Percentiles rank a stretch among this genome's conserved stretches.
phyloP scores from a whole-genome alignment of 2,329 filamentous ascomycete genomes.

The Trichoderma brevicompactum region DNA sequence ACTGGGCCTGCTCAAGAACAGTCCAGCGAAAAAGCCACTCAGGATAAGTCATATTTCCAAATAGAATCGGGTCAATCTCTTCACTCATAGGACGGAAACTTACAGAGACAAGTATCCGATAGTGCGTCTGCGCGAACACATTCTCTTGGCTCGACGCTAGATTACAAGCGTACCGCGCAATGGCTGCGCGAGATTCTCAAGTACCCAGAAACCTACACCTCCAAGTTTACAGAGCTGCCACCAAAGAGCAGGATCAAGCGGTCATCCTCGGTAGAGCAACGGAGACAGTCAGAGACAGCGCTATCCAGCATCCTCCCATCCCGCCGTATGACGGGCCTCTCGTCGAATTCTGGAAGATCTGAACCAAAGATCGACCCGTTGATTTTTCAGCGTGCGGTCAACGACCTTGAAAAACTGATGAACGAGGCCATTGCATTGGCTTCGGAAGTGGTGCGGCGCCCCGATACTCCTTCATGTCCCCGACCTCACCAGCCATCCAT shows the following conservation, averaged over 20 bases:
- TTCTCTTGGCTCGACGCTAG: conserved; percentile 38
- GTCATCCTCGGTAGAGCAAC: conserved; percentile 29
- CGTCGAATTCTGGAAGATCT: conserved; percentile 33
- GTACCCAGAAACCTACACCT: conserved; percentile 35
- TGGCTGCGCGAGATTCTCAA: conserved; percentile 43
- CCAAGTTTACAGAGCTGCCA: conserved; percentile 39
- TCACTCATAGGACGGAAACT: conserved; percentile 9
- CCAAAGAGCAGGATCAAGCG: conserved; percentile 28
- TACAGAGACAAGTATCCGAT: conserved; percentile 16
- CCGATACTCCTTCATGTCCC: conserved; percentile 33
- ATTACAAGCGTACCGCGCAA: conserved; percentile 41
- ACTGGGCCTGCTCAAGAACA: conserved; percentile 15
- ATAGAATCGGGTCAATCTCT: conserved; percentile 25
- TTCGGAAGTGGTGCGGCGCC: conserved; percentile 44
- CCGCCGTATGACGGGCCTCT: conserved; percentile 31
- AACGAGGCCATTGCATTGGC: conserved; percentile 52
- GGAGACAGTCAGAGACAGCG: conserved; percentile 35
- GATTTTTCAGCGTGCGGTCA: conserved; percentile 45
- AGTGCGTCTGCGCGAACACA: conserved; percentile 33
- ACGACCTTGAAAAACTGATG: conserved; percentile 52
- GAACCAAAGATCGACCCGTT: conserved; percentile 36
- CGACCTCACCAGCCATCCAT: conserved; percentile 30
- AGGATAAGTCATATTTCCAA: conserved; percentile 15
- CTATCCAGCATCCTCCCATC: conserved; percentile 31
- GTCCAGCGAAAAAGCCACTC: neutral